Evolutionary conservation across 106 monocot genomes (phyloP), one percentile per base, ranked within the genome.

Genomic region (Allium fistulosum): DNA sequence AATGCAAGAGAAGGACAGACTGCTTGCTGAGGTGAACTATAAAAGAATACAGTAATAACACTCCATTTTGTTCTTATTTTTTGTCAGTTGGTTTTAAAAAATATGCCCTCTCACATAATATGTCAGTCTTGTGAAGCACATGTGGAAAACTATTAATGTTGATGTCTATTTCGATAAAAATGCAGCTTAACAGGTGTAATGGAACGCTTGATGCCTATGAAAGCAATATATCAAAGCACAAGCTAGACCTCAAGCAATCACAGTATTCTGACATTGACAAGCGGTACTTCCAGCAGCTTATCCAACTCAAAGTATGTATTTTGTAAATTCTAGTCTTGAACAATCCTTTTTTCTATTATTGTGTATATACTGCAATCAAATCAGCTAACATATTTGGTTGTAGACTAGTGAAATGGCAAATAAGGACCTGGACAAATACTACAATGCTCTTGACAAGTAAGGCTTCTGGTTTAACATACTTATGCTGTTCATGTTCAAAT

Each of bases 381-480:
- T 51, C 46, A 47, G 37, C 61, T 26, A 49, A 48, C 9, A 57
- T 22, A 45, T 69, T 80, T 75, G 37, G 2, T 75, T 84, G 52
- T 79, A 99, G 97, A 99, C 97, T 55, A 83, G 87, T 74, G 97
- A 99, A 83, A 99, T 99, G 97, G 97, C 97, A 73, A 99, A 99
- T 58, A 99, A 99, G 79, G 97, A 99, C 68, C 75, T 99, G 72
- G 97, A 99, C 55, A 76, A 84, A 76, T 99, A 99, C 76, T 83
- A 99, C 75, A 85, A 71, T 76, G 97, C 97, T 53, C 84, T 99
- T 72, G 97, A 99, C 68, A 99, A 99, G 97, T 99, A 64, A 87
- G 90, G 37, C 37, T 37, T 37, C 37, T 1, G 0, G 37, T 37
- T 37, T 37, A 37, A 37, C 37, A 37, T 57, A 62, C 57, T 75